Base-by-base conservation (phyloP, 768 basidiomycete genomes). In the Boletus speciosus region DNA sequence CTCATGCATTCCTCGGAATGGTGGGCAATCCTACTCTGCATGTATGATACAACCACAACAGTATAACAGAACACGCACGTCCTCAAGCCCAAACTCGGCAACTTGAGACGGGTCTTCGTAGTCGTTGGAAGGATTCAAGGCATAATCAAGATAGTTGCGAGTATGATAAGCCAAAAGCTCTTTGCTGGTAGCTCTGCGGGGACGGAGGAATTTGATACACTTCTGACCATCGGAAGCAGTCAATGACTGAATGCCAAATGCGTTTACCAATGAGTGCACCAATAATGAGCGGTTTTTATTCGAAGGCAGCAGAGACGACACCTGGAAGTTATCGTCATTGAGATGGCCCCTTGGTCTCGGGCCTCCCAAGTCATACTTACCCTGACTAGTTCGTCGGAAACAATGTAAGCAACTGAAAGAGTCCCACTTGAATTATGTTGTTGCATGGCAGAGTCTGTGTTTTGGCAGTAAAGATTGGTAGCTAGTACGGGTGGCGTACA, bases 151-250 rank as follows among this genome's bases (percentile, higher is more conserved):
- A 66, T 86, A 94, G 34, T 82, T 81, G n/a, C 72, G 70, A 19
- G 81, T 83, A 62, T 94, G 93, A 62, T 90, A 94, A 16, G 73
- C 71, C 12, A 74, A 60, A 5, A 96, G 78, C 10, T 88, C 83
- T 35, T 76, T 78, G 53, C 67, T 66, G 0, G 75, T 80, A 0
- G 89, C 90, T 25, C 71, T 74, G 6, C 65, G 59, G 0, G 88
- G 85, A 5, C 76, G 76, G 5, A 88, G 63, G 4, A 86, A 71
- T 36, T 68, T 73, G 21, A 83, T 64, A 11, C 62, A 70, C 48
- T 47, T 61, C 9, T 38, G 52, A 15, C 57, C 67, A 53, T 52
- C 49, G 58, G 27, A 58, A 21, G 10, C 67, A 59, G 64, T 54
- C 15, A 70, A 59, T 8, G 69, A 66, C 54, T 85, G 71, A 21